Base-by-base conservation (phyloP, 78 protist genomes). In the Polysphondylium violaceum region DNA sequence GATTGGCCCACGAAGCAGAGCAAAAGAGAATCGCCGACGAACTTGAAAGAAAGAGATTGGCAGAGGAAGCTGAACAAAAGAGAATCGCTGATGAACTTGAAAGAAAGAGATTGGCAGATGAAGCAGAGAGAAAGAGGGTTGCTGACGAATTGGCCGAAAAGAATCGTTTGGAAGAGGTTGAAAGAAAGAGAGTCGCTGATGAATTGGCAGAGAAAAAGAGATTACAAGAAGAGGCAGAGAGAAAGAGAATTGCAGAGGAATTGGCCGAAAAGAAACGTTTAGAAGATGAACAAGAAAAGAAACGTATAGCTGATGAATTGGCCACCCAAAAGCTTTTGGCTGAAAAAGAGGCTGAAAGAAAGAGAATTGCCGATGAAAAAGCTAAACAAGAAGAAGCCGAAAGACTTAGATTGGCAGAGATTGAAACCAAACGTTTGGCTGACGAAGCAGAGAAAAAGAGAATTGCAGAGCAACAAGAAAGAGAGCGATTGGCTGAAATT, bases 361-460 rank as follows among this genome's bases (percentile, higher is more conserved):
- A 78, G 8, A 16, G 88, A 21, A 2, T 38, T 1, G 88, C 12
- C 14, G 47, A 76, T 40, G 86, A 76, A 51, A 41, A 29, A 56
- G 67, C 31, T 3, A 58, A 55, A 23, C 41, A 78, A 47, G 61
- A 55, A 51, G 44, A 31, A 31, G 31, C 2, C 3, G 65, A 55
- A 43, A 4, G 65, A 35, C 7, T 74, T 23, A 65, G 55, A 43
- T 4, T 27, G 16, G 68, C 50, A 31, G 27, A 36, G 35, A 12
- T 51, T 21, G 79, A 74, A 74, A 9, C 27, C 50, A 33, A 74
- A 56, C 50, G 79, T 55, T 17, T 74, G 31, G 76, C 56, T 23
- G 27, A 71, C 41, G 75, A 60, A 47, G 11, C 7, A 47, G 63
- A 58, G 21, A 58, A 58, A 5, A n/a, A 58, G 23, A 58, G 12